Evolutionary conservation across 2,329 filamentous ascomycete species (phyloP).

Genomic region (Basipetospora chlamydospora): DNA sequence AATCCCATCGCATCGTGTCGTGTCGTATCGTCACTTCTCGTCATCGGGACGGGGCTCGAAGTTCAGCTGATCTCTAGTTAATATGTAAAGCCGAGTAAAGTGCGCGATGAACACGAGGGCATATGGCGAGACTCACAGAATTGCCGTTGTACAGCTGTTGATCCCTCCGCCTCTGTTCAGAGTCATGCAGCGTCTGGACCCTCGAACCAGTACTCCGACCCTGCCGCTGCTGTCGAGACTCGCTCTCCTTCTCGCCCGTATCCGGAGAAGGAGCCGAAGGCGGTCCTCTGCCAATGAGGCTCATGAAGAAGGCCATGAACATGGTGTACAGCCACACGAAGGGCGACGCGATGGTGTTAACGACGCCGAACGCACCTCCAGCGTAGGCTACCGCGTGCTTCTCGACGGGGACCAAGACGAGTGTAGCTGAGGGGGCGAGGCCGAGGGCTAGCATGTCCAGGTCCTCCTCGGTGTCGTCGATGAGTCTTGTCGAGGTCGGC

Average conservation of each 20-base stretch:
- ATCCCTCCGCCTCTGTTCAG: conserved; percentile 35
- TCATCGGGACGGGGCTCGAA: conserved; percentile 53
- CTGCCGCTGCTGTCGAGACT: conserved; percentile 8
- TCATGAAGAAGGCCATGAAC: conserved; percentile 3
- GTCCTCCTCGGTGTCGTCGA: conserved; percentile 63
- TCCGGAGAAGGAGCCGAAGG: too few species aligned
- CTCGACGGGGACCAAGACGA: conserved; percentile 63
- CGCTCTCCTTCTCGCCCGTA: too few species aligned
- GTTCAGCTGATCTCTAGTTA: conserved; percentile 36
- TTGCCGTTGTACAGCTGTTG: conserved; percentile 85
- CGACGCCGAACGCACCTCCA: conserved; percentile 5
- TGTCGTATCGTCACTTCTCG: conserved; percentile 22
- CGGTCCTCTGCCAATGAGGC: background rate
- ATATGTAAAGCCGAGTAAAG: background rate
- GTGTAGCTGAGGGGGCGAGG: conserved; percentile 63
- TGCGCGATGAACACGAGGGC: too few species aligned
- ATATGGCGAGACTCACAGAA: conserved; percentile 41
- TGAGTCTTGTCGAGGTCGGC: conserved; percentile 58
- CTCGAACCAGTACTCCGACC: conserved; percentile 12
- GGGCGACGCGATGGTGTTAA: background rate
- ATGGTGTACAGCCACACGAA: conserved; percentile 2
- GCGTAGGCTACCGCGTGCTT: conserved; percentile 27
- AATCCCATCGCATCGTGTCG: too few species aligned
- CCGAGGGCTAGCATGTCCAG: conserved; percentile 54
- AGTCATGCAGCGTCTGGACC: conserved; percentile 25